These are phyloP conservation scores for Hyaloscypha hepaticicola DNA, from an alignment of 495 filamentous ascomycete species.

Conservation along the genomic window DNA sequence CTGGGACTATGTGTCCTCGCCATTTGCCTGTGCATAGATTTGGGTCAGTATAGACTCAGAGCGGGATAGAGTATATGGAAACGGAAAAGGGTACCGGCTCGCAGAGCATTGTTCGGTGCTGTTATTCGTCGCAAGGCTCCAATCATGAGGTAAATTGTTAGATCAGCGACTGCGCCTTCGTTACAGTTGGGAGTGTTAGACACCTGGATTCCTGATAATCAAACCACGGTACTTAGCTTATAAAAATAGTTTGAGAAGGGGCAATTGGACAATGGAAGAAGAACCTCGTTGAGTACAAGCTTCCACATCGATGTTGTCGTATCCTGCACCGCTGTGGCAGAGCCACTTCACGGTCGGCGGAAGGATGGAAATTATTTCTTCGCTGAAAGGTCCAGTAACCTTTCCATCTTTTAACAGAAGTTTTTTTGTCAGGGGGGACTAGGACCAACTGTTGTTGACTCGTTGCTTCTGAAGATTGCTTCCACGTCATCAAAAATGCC, in stretches of 20 bases:
- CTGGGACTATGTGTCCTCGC: slow-evolving; percentile 50
- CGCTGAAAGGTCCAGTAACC: neutral
- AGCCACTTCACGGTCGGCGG: neutral
- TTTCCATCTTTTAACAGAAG: neutral
- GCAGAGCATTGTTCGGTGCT: slow-evolving; percentile 58
- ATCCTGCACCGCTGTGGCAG: slow-evolving; percentile 48
- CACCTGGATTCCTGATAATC: slow-evolving; percentile 64
- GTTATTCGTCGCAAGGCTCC: slow-evolving; percentile 74
- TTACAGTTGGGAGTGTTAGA: slow-evolving; percentile 73
- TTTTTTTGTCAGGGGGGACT: neutral
- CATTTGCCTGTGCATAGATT: no score
- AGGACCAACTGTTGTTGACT: neutral
- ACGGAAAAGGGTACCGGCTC: no score
- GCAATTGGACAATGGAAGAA: no score
- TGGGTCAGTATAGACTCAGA: no score
- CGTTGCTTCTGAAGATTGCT: slow-evolving; percentile 6
- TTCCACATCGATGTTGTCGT: slow-evolving; percentile 73
- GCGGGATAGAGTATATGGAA: no score
- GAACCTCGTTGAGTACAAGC: slow-evolving; percentile 62
- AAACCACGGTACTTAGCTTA: no score
- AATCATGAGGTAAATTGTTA: slow-evolving; percentile 73
- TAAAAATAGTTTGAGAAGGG: no score
- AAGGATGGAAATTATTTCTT: slow-evolving; percentile 2
- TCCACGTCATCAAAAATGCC: neutral
- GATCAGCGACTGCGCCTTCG: slow-evolving; percentile 77